These are phyloP conservation scores for Globisporangium cystogenes DNA, from an alignment of 352 stramenopile species.

Conservation along the genomic window DNA sequence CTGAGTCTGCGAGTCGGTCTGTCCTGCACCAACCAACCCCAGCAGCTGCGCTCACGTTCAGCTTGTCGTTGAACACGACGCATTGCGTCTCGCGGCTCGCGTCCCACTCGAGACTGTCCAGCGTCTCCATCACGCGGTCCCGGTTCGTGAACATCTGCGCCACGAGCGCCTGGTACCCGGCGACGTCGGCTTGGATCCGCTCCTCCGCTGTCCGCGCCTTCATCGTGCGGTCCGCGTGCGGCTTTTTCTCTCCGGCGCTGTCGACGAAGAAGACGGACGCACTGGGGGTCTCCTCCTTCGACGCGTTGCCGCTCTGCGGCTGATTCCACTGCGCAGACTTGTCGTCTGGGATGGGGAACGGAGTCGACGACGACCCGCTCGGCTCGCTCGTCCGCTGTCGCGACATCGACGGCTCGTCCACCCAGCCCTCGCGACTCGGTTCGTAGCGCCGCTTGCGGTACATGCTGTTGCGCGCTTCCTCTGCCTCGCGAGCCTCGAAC, in stretches of 20 bases:
- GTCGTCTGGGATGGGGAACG: background rate
- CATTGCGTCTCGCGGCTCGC: conserved; percentile 13
- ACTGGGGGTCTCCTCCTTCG: background rate
- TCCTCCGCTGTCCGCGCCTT: conserved; percentile 18
- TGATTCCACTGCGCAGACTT: background rate
- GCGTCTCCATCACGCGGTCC: conserved; percentile 22
- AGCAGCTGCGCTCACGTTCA: conserved; percentile 13
- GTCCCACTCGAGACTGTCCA: conserved; percentile 43
- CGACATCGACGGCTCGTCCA: conserved; percentile 1
- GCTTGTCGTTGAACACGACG: conserved; percentile 16
- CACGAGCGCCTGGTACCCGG: conserved; percentile 59
- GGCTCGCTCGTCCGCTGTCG: conserved; percentile 1
- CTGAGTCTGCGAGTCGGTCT: too few species aligned
- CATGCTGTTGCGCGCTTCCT: conserved; percentile 1
- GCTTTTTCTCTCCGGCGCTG: conserved; percentile 30
- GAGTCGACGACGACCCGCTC: background rate
- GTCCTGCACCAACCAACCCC: background rate
- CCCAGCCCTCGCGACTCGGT: conserved; percentile 5
- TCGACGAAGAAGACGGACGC: conserved; percentile 23
- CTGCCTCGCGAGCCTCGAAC: background rate
- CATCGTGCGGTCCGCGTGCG: conserved; percentile 13
- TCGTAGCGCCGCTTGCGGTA: conserved; percentile 14
- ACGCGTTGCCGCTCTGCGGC: background rate
- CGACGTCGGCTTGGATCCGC: conserved; percentile 34
- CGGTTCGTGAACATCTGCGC: conserved; percentile 42